A percentile compares a stretch with the other conserved stretches of the same genome.
Conservation (phyloP, 1,284 basidiomycete genomes). For the Cryptococcus jaspeensis region DNA sequence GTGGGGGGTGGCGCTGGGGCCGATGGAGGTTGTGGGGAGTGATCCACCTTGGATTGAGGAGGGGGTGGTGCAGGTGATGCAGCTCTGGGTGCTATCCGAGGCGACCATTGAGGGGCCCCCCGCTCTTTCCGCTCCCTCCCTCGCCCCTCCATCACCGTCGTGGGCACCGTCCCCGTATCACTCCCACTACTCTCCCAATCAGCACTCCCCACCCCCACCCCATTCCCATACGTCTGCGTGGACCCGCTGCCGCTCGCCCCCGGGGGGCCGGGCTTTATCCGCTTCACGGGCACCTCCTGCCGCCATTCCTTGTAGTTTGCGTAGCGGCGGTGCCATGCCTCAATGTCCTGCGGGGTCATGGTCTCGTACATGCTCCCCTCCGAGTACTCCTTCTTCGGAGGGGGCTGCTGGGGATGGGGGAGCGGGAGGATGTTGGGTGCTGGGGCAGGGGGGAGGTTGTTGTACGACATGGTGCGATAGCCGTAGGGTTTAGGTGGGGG, state of each 20-base stretch:
- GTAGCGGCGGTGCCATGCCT: conserved; percentile 15
- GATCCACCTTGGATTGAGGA: neutral
- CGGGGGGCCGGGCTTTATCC: neutral
- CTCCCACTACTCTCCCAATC: conserved; percentile 13
- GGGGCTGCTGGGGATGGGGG: conserved; percentile 1
- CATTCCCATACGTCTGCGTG: conserved; percentile 3
- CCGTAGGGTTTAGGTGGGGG: too few species aligned
- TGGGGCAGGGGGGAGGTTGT: conserved; percentile 4
- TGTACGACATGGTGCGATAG: too few species aligned
- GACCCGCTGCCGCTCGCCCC: neutral
- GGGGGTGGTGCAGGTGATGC: conserved; percentile 5
- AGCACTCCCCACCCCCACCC: conserved; percentile 19
- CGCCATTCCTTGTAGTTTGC: conserved; percentile 14
- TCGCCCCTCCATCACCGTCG: conserved; percentile 8
- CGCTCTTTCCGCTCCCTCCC: conserved; percentile 2
- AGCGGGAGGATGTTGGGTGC: conserved; percentile 4
- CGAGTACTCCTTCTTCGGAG: conserved; percentile 7
- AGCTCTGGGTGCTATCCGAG: neutral
- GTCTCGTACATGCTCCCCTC: conserved; percentile 20
- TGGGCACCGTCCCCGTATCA: conserved; percentile 12
- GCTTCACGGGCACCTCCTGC: conserved; percentile 6
- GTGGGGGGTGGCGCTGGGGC: neutral
- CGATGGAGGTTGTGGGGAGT: conserved; percentile 1
- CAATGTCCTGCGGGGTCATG: conserved; percentile 9
- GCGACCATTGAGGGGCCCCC: too few species aligned